Conservation (phyloP, 768 basidiomycete species). For the Cyclocybe aegerita region DNA sequence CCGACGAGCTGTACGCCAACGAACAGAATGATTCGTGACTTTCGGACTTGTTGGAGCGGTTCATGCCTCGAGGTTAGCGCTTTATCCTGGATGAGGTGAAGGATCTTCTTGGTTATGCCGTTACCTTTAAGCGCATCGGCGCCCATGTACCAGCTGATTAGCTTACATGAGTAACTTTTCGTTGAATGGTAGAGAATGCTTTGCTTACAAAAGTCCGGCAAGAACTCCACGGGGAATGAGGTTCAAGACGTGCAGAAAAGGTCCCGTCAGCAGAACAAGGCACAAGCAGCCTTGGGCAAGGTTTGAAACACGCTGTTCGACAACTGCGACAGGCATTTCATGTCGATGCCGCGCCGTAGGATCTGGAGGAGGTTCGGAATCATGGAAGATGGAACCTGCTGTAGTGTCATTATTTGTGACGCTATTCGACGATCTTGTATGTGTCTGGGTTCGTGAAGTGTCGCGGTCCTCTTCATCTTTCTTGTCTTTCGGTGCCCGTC, state of each 20-base stretch:
- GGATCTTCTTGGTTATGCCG: conserved; percentile 78
- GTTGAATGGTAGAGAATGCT: background rate
- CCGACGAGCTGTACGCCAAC: conserved; percentile 73
- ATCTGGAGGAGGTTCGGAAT: conserved; percentile 14
- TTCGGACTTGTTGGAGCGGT: conserved; percentile 76
- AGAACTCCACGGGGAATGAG: conserved; percentile 83
- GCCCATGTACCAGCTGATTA: conserved; percentile 86
- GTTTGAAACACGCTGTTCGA: conserved; percentile 94
- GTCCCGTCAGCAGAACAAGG: conserved; percentile 77
- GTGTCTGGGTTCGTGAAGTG: conserved; percentile 10
- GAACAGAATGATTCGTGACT: conserved; percentile 71
- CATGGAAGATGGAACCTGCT: conserved; percentile 6
- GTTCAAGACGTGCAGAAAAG: conserved; percentile 76
- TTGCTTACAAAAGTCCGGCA: conserved; percentile 80
- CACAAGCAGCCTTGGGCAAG: conserved; percentile 80
- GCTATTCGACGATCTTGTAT: conserved; percentile 5
- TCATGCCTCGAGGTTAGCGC: conserved; percentile 59
- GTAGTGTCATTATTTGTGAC: background rate
- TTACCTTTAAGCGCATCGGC: conserved; percentile 76
- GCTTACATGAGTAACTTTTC: background rate
- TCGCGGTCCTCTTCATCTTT: conserved; percentile 26
- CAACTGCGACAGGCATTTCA: conserved; percentile 70
- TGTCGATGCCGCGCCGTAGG: conserved; percentile 21
- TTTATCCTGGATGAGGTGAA: conserved; percentile 77
- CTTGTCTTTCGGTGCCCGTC: conserved; percentile 34